Conservation (phyloP, 1,284 basidiomycete genomes). For the Cystobasidiaceae sp. region DNA sequence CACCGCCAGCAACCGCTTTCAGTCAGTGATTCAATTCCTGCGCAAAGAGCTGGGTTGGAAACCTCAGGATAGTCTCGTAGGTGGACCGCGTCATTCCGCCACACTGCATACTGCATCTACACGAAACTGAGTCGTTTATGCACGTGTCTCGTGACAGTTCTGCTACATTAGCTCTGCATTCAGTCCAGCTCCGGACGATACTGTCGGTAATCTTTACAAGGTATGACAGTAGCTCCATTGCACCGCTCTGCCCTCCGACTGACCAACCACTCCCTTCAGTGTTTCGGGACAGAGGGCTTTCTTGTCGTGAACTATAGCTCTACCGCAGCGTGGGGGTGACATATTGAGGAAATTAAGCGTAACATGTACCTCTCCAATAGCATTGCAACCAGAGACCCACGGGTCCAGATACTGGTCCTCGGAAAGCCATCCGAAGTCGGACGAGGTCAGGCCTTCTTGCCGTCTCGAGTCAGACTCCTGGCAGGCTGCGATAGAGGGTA, state of each 20-base stretch:
- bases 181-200: conserved; percentile 86
- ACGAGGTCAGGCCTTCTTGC: too few species aligned
- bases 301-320: conserved; percentile 92
- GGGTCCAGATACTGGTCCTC: too few species aligned
- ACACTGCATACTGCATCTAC: neutral
- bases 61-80: conserved; percentile 75
- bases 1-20: conserved; percentile 87
- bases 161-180: conserved; percentile 98
- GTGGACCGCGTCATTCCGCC: conserved; percentile 43
- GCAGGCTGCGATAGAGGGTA: too few species aligned
- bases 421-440: too few species aligned
- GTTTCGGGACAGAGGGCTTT: conserved; percentile 85
- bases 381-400: neutral
- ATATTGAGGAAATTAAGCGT: neutral
- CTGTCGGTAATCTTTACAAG: conserved; percentile 72
- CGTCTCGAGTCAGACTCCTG: too few species aligned
- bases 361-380: neutral
- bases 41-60: conserved; percentile 87
- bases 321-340: conserved; percentile 64
- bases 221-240: conserved; percentile 34
- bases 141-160: conserved; percentile 57
- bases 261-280: conserved; percentile 52
- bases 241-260: neutral
- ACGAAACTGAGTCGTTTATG: neutral
- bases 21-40: conserved; percentile 90